Evolutionary conservation across 2,329 filamentous ascomycete species (phyloP), one percentile per base, ranked within the genome.

Genomic region (Daldinia eschscholtzii): DNA sequence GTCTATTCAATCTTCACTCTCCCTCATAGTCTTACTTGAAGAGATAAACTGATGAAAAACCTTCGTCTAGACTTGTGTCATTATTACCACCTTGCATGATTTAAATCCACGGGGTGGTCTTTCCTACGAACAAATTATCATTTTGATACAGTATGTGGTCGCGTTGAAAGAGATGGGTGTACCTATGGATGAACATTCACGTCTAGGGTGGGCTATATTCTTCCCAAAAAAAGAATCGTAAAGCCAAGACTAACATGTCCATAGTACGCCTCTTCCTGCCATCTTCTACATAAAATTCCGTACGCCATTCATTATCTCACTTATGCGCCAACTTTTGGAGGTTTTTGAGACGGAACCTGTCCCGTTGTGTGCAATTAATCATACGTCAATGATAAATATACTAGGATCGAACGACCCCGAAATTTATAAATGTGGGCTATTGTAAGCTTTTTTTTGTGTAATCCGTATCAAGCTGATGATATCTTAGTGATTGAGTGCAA

Each of bases 131-230:
- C n/a, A n/a, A n/a, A n/a, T n/a, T n/a, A n/a, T n/a, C n/a, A n/a
- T n/a, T n/a, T n/a, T n/a, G n/a, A n/a, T n/a, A n/a, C 57, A 52
- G 23, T 52, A 52, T 10, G 4, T 52, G 4, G 12, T 9, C 7
- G 57, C 42, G 4, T 60, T 60, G 13, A 60, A 30, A 52, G n/a
- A 53, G 37, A 44, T 64, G 6, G 61, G 61, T 6, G 61, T 64
- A 9, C 46, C 37, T 15, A 52, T 64, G n/a, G 12, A 55, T 55
- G 33, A 55, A 13, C 13, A 15, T 9, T 10, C 28, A 28, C 1
- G 2, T 23, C 0, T 2, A 0, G 13, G 9, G 57, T 52, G 26
- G 37, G 60, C 39, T 5, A 20, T n/a, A 23, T 10, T 33, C 10
- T 23, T 4, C 26, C 2, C 1, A 7, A 4, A 55, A 42, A 23